phyloP scores from a whole-genome alignment of 1,139 yeast species.

The Candida buenavistaensis region DNA sequence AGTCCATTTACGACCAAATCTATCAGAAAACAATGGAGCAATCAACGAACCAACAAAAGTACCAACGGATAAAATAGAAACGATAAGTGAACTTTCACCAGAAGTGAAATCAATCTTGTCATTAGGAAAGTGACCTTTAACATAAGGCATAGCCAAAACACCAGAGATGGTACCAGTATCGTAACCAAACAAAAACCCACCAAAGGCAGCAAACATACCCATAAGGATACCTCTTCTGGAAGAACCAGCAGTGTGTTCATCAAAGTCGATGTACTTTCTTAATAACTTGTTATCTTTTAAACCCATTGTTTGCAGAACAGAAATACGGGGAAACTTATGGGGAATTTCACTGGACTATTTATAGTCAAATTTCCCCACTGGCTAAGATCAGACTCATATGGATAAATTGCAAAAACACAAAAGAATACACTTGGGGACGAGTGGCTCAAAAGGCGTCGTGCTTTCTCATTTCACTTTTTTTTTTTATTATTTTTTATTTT shows the following conservation, averaged over 20 bases:
- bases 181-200: constrained; percentile 72
- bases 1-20: constrained; percentile 58
- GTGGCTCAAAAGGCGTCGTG: no score
- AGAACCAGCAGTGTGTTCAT: constrained; percentile 50
- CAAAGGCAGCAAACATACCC: constrained; percentile 57
- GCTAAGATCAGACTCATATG: no score
- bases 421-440: no score
- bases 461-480: no score
- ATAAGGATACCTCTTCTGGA: constrained; percentile 47
- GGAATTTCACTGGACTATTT: no score
- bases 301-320: constrained; percentile 27
- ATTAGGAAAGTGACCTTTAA: constrained; percentile 49
- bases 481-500: no score
- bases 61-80: constrained; percentile 69
- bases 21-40: constrained; percentile 58
- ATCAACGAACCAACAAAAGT: constrained; percentile 66
- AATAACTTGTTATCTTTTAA: constrained; percentile 36
- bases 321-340: neutral
- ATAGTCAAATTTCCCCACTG: no score
- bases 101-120: constrained; percentile 35
- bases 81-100: constrained; percentile 61
- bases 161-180: constrained; percentile 83
- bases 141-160: constrained; percentile 70
- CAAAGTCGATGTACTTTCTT: constrained; percentile 34
- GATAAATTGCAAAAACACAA: no score